Evolutionary conservation across 306 rosid genomes (phyloP), one percentile per base, ranked within the genome.

Genomic region (Myrica gale): DNA sequence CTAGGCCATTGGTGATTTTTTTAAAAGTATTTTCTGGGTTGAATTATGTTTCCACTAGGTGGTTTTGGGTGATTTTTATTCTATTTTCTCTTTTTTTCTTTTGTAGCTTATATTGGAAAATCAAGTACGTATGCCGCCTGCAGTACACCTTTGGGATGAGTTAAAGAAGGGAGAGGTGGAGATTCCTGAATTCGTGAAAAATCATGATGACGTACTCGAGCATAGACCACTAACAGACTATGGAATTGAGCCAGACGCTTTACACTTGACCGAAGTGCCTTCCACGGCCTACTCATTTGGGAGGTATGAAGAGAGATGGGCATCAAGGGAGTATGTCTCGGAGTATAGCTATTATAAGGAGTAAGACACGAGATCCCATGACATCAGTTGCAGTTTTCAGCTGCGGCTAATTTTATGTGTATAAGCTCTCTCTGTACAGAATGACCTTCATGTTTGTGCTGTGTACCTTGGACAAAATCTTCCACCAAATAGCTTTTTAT

Each of bases 131-230:
- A 47, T 89, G 92, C 88, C 97, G 97, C 45, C 88, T 95, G 76
- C 97, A 89, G 82, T 95, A 95, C 80, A 95, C 80, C 93, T 95
- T n/a, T 95, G 93, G 90, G 97, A 95, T n/a, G 92, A 90, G 56
- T 78, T 95, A 54, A 89, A 85, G 83, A 92, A 89, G 74, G 93
- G 90, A 71, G 97, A 92, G 70, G 54, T 92, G 17, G 96, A 89
- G 78, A 87, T 92, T 81, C 97, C 97, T 1, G 96, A 95, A 51
- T 95, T 95, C 13, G 98, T 95, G 79, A 86, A 87, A 85, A 70
- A 67, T 67, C 97, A 95, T 32, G 97, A 95, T 65, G 90, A 84
- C 74, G 63, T 95, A 80, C 86, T 95, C 37, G 98, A 95, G 87
- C 81, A 90, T 74, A 85, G 97, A 77, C 97, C 98, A 12, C 89